phyloP scores from a whole-genome alignment of 345 rosid genomes.

The Acer saccharum region DNA sequence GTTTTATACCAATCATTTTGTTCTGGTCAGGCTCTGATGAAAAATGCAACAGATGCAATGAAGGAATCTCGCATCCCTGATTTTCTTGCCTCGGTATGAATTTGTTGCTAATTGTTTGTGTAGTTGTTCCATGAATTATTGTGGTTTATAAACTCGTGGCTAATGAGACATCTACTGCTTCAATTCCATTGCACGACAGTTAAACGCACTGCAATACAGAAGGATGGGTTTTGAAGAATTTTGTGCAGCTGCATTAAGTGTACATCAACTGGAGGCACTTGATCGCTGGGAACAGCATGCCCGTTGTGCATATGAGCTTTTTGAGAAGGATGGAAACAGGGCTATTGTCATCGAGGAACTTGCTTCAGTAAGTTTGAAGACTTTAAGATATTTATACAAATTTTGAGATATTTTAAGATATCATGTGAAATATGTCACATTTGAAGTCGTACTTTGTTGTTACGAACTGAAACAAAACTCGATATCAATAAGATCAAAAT shows the following conservation, averaged over 20 bases:
- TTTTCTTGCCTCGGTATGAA: slow-evolving; percentile 65
- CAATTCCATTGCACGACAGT: slow-evolving; percentile 48
- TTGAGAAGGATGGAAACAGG: slow-evolving; percentile 90
- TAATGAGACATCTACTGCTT: slow-evolving; percentile 13
- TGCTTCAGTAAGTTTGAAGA: slow-evolving; percentile 65
- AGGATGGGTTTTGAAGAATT: slow-evolving; percentile 95
- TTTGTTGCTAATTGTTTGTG: slow-evolving; percentile 5
- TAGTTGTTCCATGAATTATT: slow-evolving; percentile 12
- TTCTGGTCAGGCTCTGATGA: slow-evolving; percentile 64
- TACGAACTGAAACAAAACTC: not conserved
- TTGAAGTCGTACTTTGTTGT: not conserved
- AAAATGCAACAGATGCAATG: slow-evolving; percentile 89
- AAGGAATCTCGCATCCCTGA: slow-evolving; percentile 79
- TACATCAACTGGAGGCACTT: slow-evolving; percentile 91
- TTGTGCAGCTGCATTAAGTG: slow-evolving; percentile 89
- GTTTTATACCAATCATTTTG: slow-evolving; percentile 17
- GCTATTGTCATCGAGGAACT: slow-evolving; percentile 89
- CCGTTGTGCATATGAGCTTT: slow-evolving; percentile 79
- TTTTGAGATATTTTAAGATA: not conserved
- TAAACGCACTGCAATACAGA: slow-evolving; percentile 82
- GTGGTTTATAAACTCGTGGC: slow-evolving; percentile 11
- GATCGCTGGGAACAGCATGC: slow-evolving; percentile 90
- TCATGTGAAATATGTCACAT: not conserved
- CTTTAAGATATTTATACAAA: not conserved
- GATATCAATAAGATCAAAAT: not conserved